A percentile compares a stretch with the other conserved stretches of the same genome.
These are phyloP conservation scores for Dionaea muscipula DNA, from an alignment of 179 eudicot species.

Conservation along the genomic window DNA sequence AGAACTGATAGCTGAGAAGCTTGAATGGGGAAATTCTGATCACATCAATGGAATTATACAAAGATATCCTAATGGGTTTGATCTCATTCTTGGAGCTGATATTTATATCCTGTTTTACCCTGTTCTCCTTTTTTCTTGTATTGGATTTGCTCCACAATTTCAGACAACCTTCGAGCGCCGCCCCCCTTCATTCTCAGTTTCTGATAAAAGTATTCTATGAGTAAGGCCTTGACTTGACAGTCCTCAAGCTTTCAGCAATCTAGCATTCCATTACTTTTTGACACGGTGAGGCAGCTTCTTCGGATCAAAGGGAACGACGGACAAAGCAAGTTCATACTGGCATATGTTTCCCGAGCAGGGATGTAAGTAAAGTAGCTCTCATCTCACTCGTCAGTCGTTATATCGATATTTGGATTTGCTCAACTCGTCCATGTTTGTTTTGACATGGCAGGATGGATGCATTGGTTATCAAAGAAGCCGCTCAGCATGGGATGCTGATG, in stretches of 20 bases:
- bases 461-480: slow-evolving; percentile 56
- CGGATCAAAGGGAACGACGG: slow-evolving; percentile 23
- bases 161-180: too few species aligned
- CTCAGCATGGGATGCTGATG: slow-evolving; percentile 40
- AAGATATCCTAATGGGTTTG: slow-evolving; percentile 60
- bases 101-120: slow-evolving; percentile 69
- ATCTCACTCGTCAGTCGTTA: background rate
- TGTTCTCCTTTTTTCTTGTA: too few species aligned
- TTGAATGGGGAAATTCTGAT: slow-evolving; percentile 74
- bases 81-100: slow-evolving; percentile 92
- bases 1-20: slow-evolving; percentile 56
- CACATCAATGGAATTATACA: slow-evolving; percentile 43
- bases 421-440: slow-evolving; percentile 1
- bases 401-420: background rate
- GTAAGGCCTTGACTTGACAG: slow-evolving; percentile 43
- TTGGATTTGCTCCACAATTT: too few species aligned
- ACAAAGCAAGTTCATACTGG: slow-evolving; percentile 68
- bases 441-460: slow-evolving; percentile 56
- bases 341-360: slow-evolving; percentile 70
- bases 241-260: slow-evolving; percentile 74
- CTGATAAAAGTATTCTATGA: too few species aligned
- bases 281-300: slow-evolving; percentile 66
- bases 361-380: slow-evolving; percentile 61
- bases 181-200: too few species aligned
- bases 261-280: slow-evolving; percentile 65